These are phyloP conservation scores for Protomyces pachydermus DNA, from an alignment of 1,139 yeast genomes.

Conservation along the genomic window DNA sequence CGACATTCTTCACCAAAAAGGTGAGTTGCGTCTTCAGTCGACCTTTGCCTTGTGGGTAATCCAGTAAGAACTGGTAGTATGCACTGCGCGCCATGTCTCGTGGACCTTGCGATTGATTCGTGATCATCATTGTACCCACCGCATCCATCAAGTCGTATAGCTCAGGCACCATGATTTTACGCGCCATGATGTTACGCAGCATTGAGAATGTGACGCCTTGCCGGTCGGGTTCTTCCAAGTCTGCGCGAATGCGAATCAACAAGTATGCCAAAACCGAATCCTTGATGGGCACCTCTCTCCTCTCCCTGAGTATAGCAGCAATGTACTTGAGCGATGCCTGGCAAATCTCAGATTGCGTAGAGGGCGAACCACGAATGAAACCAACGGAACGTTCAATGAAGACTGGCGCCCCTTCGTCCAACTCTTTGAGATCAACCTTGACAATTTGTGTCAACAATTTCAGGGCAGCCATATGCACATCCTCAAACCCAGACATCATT, in stretches of 20 bases:
- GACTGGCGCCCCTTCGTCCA: conserved; percentile 30
- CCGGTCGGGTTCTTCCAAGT: conserved; percentile 80
- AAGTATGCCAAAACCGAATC: conserved; percentile 71
- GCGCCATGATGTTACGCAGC: conserved; percentile 65
- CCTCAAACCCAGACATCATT: conserved; percentile 63
- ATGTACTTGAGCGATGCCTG: conserved; percentile 74
- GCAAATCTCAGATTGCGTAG: conserved; percentile 74
- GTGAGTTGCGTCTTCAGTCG: conserved; percentile 77
- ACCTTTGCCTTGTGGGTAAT: conserved; percentile 89
- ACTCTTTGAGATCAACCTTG: conserved; percentile 38
- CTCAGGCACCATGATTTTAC: conserved; percentile 76
- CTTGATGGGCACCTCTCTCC: conserved; percentile 59
- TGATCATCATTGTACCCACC: conserved; percentile 79
- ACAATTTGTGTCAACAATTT: conserved; percentile 47
- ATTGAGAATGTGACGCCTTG: conserved; percentile 88
- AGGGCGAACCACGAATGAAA: conserved; percentile 68
- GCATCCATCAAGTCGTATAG: conserved; percentile 83
- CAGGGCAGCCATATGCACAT: conserved; percentile 63
- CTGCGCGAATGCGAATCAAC: conserved; percentile 73
- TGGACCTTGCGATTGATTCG: conserved; percentile 77
- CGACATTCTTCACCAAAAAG: conserved; percentile 73
- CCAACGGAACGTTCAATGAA: conserved; percentile 52
- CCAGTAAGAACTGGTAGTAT: conserved; percentile 82
- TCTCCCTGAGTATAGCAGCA: conserved; percentile 67
- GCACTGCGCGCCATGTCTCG: conserved; percentile 82